phyloP scores from a whole-genome alignment of 176 grass and related monocot genomes.

The Secale cereale region DNA sequence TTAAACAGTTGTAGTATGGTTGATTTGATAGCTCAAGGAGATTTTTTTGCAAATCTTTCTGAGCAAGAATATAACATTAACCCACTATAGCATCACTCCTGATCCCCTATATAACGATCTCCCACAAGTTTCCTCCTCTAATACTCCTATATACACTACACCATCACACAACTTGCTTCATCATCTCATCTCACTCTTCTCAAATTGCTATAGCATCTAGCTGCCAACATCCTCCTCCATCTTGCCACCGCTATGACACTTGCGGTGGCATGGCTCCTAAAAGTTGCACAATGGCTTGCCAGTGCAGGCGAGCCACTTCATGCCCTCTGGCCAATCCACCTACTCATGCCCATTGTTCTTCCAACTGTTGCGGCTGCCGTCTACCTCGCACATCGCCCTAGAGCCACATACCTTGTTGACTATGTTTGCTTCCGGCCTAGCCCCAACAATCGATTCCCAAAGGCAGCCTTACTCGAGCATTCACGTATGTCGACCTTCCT shows the following conservation, averaged over 20 bases:
- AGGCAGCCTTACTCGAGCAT: background rate
- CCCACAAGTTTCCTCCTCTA: too few species aligned
- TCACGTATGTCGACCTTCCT: background rate
- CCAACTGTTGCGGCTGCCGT: background rate
- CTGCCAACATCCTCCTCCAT: background rate
- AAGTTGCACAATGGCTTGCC: background rate
- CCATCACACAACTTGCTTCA: too few species aligned
- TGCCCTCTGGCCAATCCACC: background rate
- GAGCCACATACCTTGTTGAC: background rate
- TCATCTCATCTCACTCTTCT: too few species aligned
- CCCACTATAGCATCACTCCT: too few species aligned
- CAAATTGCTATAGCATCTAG: background rate
- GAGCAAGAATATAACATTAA: too few species aligned
- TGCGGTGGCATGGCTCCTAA: background rate
- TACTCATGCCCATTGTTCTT: background rate
- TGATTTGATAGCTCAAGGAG: too few species aligned
- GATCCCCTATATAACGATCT: too few species aligned
- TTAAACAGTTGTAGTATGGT: too few species aligned
- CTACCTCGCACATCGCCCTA: background rate
- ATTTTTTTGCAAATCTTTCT: too few species aligned
- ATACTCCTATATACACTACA: too few species aligned
- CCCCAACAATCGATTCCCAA: background rate
- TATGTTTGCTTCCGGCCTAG: background rate
- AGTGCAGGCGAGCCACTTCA: background rate
- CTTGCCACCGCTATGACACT: background rate